Percentiles rank a stretch among this genome's conserved stretches.
Evolutionary conservation across 2,329 filamentous ascomycete genomes (phyloP).

Genomic region (Penicillium sclerotiorum): DNA sequence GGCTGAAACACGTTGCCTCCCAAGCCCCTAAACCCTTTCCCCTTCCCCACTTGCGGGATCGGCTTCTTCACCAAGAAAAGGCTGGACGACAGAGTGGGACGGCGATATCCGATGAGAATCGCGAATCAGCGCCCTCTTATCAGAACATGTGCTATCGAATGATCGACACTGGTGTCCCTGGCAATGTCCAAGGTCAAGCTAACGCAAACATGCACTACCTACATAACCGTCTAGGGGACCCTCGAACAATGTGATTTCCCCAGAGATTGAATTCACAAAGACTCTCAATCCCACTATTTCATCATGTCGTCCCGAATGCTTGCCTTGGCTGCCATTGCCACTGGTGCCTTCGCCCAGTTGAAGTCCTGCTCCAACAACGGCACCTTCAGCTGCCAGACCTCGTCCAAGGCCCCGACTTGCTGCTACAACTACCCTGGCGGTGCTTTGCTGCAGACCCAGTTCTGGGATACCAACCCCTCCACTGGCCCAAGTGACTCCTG

Average conservation of each 20-base stretch:
- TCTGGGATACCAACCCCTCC: conserved; percentile 61
- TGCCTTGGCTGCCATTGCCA: conserved; percentile 26
- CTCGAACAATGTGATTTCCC: too few relatives aligned
- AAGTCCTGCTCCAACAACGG: conserved; percentile 36
- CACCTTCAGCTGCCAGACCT: conserved; percentile 60
- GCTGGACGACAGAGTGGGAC: conserved; percentile 5
- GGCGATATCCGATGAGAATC: conserved; percentile 21
- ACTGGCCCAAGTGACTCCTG: conserved; percentile 59
- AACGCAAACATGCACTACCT: not conserved
- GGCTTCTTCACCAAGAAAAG: not conserved
- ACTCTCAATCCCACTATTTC: not conserved
- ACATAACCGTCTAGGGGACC: too few relatives aligned
- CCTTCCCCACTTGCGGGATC: conserved; percentile 2
- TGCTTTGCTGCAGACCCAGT: conserved; percentile 60
- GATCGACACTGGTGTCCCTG: conserved; percentile 7
- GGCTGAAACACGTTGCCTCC: not conserved
- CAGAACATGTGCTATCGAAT: conserved; percentile 31
- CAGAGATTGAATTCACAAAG: too few relatives aligned
- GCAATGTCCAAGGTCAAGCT: too few relatives aligned
- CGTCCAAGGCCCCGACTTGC: conserved; percentile 53
- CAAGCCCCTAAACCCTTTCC: not conserved
- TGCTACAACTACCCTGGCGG: conserved; percentile 64
- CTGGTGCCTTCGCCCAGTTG: conserved; percentile 26
- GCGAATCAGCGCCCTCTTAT: conserved; percentile 32
- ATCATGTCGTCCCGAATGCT: conserved; percentile 28